Base-by-base conservation (phyloP, 129 eudicot species). In the Glebionis coronaria region DNA sequence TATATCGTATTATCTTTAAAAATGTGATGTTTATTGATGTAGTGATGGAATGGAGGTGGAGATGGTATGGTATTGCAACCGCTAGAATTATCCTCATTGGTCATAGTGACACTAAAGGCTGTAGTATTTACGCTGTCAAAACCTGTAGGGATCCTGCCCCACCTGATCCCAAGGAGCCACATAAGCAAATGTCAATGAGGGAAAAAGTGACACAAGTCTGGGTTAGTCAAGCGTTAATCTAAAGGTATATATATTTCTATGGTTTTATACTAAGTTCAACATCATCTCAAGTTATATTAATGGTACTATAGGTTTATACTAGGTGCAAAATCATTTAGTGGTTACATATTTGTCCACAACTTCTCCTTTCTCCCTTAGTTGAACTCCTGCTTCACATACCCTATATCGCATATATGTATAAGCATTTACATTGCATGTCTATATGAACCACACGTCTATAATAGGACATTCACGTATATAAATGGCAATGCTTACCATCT, bases 121-220 rank as follows among this genome's bases (percentile, higher is more conserved):
- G 99, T 74, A 78, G 97, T 72, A 89, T 93, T 79, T 93, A 95
- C 82, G 99, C 99, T n/a, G 99, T 93, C 52, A 93, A 93, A 84
- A 89, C 99, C 9, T 89, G 95, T 68, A 80, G 83, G 56, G 89
- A 93, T 69, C 99, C 97, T 10, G 80, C 92, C 9, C 95, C 99
- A 15, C 99, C 99, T 12, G 99, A 89, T 77, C 99, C 97, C 15
- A 84, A 84, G 92, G 99, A 93, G 63, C 99, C 99, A 38, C 79
- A 86, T n/a, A n/a, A n/a, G n/a, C n/a, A n/a, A n/a, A n/a, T n/a
- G n/a, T n/a, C n/a, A n/a, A n/a, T n/a, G n/a, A n/a, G n/a, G n/a
- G n/a, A n/a, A n/a, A n/a, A n/a, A n/a, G n/a, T n/a, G n/a, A n/a
- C n/a, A n/a, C n/a, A n/a, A n/a, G n/a, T n/a, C n/a, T n/a, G n/a